phyloP scores from a whole-genome alignment of 2,329 filamentous ascomycete species.

The Diaporthe sp. region DNA sequence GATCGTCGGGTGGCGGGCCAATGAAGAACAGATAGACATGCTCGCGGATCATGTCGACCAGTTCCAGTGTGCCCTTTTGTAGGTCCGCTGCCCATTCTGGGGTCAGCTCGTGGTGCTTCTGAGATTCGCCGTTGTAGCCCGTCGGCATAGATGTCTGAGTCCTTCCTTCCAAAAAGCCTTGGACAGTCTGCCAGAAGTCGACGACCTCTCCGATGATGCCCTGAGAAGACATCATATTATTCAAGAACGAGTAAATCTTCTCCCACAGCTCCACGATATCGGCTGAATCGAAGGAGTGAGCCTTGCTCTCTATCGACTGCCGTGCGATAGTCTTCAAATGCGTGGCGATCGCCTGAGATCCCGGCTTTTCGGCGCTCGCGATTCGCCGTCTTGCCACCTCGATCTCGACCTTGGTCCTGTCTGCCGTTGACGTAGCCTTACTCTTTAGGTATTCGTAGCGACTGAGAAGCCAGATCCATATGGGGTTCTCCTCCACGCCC shows the following conservation, averaged over 20 bases:
- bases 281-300: constrained; percentile 78
- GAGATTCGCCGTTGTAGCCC: constrained; percentile 85
- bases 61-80: constrained; percentile 81
- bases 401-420: constrained; percentile 91
- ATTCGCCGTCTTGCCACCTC: constrained; percentile 89
- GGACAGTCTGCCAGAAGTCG: constrained; percentile 93
- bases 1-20: constrained; percentile 89
- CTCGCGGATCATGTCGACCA: constrained; percentile 87
- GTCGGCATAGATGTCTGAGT: constrained; percentile 83
- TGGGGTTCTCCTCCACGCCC: constrained; percentile 94
- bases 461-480: constrained; percentile 95
- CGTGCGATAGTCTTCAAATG: constrained; percentile 82
- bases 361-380: constrained; percentile 79
- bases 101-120: constrained; percentile 83
- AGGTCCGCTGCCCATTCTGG: constrained; percentile 78
- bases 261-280: constrained; percentile 95
- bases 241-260: constrained; percentile 81
- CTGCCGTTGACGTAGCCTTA: constrained; percentile 83
- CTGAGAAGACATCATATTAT: constrained; percentile 78
- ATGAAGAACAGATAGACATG: constrained; percentile 86
- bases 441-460: constrained; percentile 90
- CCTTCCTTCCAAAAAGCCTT: constrained; percentile 89
- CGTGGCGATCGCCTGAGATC: constrained; percentile 75
- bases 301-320: constrained; percentile 72
- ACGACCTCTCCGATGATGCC: constrained; percentile 90